Base-by-base conservation (phyloP, 164 flowering plant genomes). In the Santalum album region DNA sequence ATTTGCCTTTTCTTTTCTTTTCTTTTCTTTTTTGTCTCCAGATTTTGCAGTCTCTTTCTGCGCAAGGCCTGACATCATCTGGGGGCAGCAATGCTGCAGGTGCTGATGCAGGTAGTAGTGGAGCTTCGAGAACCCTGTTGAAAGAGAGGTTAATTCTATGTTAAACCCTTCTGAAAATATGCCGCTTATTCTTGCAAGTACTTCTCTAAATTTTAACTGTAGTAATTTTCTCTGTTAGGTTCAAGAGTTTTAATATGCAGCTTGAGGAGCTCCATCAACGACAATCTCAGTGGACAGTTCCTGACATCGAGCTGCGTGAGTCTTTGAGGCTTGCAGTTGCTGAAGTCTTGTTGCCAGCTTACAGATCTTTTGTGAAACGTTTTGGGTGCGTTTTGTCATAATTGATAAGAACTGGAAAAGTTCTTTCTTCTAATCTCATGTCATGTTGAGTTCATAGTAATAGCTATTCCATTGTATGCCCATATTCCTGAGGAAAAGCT, bases 251-350 rank as follows among this genome's bases (percentile, higher is more conserved):
- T 68, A 80, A 82, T 61, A 59, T 69, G 26, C 75, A 67, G 39
- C 78, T 83, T 68, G 89, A 83, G 62, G 89, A 83, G 70, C 73
- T 76, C 32, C 78, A 73, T 66, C 77, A 74, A 42, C 76, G 66
- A 38, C 86, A 82, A 65, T 68, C 82, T 24, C 75, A 78, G 47
- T 82, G 89, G 89, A 61, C 80, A 20, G 76, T 82, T 39, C 78
- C 78, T 10, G 89, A 78, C 65, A 61, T 67, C 10, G 80, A 82
- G 73, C 68, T 80, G 50, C 65, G 78, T 7, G 86, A 80, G 52
- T 80, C 82, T 49, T 65, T 80, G 22, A 64, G 83, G 43, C 80
- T 76, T 29, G 77, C 83, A 1, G 76, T 82, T 35, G 75, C 78
- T 18, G 84, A 75, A 66, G 71, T 63, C 18, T 50, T 83, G 39